A percentile compares a stretch with the other conserved stretches of the same genome.
phyloP scores from a whole-genome alignment of 1,139 yeast species.

The Candida tropicalis region DNA sequence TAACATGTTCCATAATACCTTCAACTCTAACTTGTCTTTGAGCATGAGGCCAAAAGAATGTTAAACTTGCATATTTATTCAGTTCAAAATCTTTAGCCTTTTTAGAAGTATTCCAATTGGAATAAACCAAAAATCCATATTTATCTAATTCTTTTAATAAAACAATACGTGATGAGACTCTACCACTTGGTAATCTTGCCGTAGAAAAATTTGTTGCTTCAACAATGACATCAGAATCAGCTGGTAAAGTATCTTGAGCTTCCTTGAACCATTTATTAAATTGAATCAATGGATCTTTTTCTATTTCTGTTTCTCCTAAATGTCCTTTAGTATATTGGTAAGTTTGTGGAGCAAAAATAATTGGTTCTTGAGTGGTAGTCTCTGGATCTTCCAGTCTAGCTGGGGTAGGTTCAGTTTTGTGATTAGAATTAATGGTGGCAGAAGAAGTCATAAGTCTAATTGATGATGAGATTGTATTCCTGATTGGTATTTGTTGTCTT shows the following conservation, averaged over 20 bases:
- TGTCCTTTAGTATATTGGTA: conserved; percentile 80
- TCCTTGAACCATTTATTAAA: conserved; percentile 85
- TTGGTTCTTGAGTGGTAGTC: conserved; percentile 25
- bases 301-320: conserved; percentile 57
- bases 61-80: conserved; percentile 79
- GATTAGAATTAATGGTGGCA: not conserved
- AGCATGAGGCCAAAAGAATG: conserved; percentile 89
- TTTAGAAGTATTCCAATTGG: conserved; percentile 88
- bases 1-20: conserved; percentile 76
- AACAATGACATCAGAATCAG: conserved; percentile 56
- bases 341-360: conserved; percentile 79
- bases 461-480: conserved; percentile 6
- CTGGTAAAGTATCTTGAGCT: conserved; percentile 52
- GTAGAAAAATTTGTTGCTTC: conserved; percentile 85
- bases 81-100: conserved; percentile 70
- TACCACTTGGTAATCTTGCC: conserved; percentile 82
- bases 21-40: conserved; percentile 95
- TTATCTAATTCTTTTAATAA: conserved; percentile 86
- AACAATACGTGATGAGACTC: conserved; percentile 82
- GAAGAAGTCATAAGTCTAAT: conserved; percentile 8
- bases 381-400: conserved; percentile 15
- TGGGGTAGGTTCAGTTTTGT: not conserved
- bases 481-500: conserved; percentile 3
- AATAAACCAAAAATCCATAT: conserved; percentile 83
- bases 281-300: conserved; percentile 67